Base-by-base conservation (phyloP, 352 stramenopile genomes). In the Pythium pectinolyticum region DNA sequence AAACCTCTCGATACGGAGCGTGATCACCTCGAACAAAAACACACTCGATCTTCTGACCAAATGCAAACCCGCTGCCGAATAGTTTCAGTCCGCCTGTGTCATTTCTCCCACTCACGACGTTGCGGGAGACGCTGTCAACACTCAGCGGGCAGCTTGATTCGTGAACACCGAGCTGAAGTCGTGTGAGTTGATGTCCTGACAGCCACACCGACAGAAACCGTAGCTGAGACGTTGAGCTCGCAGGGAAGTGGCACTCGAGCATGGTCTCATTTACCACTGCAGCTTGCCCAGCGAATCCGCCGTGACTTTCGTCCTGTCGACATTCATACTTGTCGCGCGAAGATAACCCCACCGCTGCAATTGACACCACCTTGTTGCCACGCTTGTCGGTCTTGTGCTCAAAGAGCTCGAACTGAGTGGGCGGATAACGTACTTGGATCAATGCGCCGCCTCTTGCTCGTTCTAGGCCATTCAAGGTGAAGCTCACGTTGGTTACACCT, bases 391-490 rank as follows among this genome's bases (percentile, higher is more conserved):
- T 11, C 4, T 24, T 30, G 12, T 24, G 8, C 49, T 50, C 11
- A 35, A 40, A n/a, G 61, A 17, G 10, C 8, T 51, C n/a, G 53
- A 72, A 61, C 9, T 61, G 30, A 11, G 55, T 47, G 5, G 65
- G 45, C 1, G 58, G 45, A 53, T 67, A 67, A 6, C 57, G 34
- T n/a, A 72, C 48, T 4, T 24, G 15, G 10, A 72, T 11, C 2
- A 35, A 25, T 19, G 20, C 52, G 15, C 27, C 6, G 11, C 58
- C 39, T 8, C 41, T 24, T 1, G 65, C 65, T 47, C 20, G 45
- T 55, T 72, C 65, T 1, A 67, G 8, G 12, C 65, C 47, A 51
- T 72, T 72, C 5, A 72, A 43, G 3, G 45, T 64, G 5, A 72
- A 14, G 2, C 6, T 61, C 27, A 72, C 40, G 19, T 56, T 61